Conservation (phyloP, 768 basidiomycete species). For the Lentinula guzmanii region DNA sequence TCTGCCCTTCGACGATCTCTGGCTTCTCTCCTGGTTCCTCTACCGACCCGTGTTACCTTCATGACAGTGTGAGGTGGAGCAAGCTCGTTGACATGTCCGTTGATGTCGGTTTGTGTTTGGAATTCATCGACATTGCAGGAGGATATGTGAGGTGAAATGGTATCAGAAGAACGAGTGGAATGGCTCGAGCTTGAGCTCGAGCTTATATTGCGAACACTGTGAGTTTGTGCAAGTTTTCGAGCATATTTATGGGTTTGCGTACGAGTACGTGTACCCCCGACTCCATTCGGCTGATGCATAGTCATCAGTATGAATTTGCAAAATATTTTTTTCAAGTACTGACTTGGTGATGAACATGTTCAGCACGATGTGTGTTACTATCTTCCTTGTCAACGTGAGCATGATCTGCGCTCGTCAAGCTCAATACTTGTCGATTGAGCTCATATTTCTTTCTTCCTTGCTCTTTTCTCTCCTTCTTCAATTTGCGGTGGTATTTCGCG, state of each 20-base stretch:
- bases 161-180: no score
- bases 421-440: not conserved
- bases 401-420: not conserved
- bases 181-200: no score
- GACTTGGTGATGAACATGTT: no score
- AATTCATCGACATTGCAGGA: no score
- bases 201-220: no score
- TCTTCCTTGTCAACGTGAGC: not conserved
- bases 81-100: not conserved
- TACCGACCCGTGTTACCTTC: slow-evolving; percentile 15
- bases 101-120: not conserved
- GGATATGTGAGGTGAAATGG: no score
- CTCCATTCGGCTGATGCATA: not conserved
- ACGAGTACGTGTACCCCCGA: no score
- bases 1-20: slow-evolving; percentile 50
- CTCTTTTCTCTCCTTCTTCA: not conserved
- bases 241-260: no score
- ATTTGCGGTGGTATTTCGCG: not conserved
- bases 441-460: not conserved
- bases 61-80: no score
- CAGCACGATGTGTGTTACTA: not conserved
- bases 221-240: no score
- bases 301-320: not conserved
- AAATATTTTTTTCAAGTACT: not conserved
- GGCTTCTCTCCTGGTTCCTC: slow-evolving; percentile 32